phyloP scores from a whole-genome alignment of 176 grass and related monocot species.

The Eleusine indica region DNA sequence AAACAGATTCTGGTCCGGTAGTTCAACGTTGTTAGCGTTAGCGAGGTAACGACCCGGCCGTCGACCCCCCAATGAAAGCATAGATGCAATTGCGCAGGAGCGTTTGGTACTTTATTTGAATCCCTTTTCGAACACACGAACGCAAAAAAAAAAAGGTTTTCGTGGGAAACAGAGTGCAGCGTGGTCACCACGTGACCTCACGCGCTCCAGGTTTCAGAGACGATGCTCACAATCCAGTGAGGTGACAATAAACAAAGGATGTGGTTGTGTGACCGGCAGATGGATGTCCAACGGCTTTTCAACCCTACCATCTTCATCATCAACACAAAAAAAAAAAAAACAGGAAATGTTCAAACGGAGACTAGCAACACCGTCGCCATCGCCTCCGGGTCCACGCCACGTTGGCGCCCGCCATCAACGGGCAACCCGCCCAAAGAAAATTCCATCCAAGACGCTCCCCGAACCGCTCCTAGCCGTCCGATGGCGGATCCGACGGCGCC shows the following conservation, averaged over 20 bases:
- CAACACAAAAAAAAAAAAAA: not conserved
- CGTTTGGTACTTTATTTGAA: not conserved
- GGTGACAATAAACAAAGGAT: no score
- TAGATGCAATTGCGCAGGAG: not conserved
- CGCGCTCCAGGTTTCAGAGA: not conserved
- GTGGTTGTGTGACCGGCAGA: no score
- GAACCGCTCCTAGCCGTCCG: not conserved
- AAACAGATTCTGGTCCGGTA: no score
- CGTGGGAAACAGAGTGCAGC: not conserved
- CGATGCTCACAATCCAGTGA: not conserved
- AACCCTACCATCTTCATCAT: no score
- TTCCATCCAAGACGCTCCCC: not conserved
- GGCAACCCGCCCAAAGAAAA: not conserved
- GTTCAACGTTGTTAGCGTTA: no score
- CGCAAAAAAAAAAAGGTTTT: not conserved
- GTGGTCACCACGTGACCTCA: not conserved
- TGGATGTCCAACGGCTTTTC: not conserved
- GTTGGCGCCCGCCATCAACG: slow-evolving; percentile 29
- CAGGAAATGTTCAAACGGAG: not conserved
- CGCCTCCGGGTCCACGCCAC: not conserved
- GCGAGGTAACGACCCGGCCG: no score
- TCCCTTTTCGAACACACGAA: not conserved
- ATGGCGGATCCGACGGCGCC: not conserved
- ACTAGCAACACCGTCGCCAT: not conserved
- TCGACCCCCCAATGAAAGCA: no score